Evolutionary conservation across 1,284 basidiomycete species (phyloP), one percentile per base, ranked within the genome.

Genomic region (Ceratobasidium sp.): DNA sequence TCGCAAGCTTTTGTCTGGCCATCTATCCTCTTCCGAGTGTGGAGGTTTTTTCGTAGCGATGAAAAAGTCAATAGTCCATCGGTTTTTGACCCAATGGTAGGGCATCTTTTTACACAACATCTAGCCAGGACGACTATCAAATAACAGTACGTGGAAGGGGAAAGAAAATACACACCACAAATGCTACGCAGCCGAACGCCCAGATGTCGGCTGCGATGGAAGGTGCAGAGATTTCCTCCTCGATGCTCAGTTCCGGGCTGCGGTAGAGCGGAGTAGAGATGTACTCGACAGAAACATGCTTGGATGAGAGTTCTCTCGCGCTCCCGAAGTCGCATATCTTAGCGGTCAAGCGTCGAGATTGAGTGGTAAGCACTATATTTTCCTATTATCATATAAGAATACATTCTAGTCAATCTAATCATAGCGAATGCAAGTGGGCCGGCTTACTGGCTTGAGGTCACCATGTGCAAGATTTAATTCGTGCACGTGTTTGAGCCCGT

Each of bases 251-350:
- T n/a, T 73, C 70, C 20, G 70, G 70, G 28, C 70, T 73, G 0
- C 65, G 65, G 15, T 73, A 73, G 2, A 73, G 38, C 26, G 70
- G 40, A 17, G 46, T 73, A 26, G 13, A 50, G 3, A 56, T 48
- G n/a, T 59, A 59, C 46, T 59, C 57, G 12, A 42, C 59, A 44
- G 44, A 38, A 23, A 57, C 40, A 28, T 38, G n/a, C 10, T 28
- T 15, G 20, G 52, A 62, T 23, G 26, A 50, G 15, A 71, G 2
- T 7, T 59, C 57, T 12, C 57, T n/a, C 20, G 70, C 42, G 57
- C 54, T 59, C 42, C 70, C 70, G 50, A 73, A 73, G 42, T 73
- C 70, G 44, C 70, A 73, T 10, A 73, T 61, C 33, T 62, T 61
- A n/a, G 70, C 70, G 12, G 28, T 62, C 42, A 50, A 38, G 23